Base-by-base conservation (phyloP, 78 protist species). In the Tieghemostelium lacteum region DNA sequence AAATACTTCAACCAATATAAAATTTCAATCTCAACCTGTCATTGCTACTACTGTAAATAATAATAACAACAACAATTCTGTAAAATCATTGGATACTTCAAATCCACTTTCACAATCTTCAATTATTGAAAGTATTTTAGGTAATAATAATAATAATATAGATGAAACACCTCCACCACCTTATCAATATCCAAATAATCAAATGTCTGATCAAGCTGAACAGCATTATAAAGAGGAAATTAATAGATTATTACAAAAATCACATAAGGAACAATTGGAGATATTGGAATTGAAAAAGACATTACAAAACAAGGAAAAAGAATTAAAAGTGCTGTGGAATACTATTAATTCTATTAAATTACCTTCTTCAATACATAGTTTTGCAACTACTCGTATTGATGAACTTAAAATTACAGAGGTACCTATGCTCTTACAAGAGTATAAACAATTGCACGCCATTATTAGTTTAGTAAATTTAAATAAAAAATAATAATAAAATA, bases 401-500 rank as follows among this genome's bases (percentile, higher is more conserved):
- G 58, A 62, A 17, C 36, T 76, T 22, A 76, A 64, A 52, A 28
- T 63, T 14, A 49, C 74, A 24, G 74, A 76, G 2, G 58, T 76
- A 7, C 74, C 87, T 12, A 33, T 24, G 40, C 24, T 76, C n/a
- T 28, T 76, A 26, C 45, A 42, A 14, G 73, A 76, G 64, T 76
- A 76, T 65, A 76, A 76, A 76, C 39, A 42, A 45, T 57, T 76
- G n/a, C n/a, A n/a, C n/a, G n/a, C n/a, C n/a, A n/a, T n/a, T n/a
- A n/a, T n/a, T n/a, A n/a, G n/a, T n/a, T n/a, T n/a, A n/a, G n/a
- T n/a, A n/a, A n/a, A n/a, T n/a, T n/a, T n/a, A n/a, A n/a, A n/a
- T n/a, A n/a, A n/a, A n/a, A n/a, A n/a, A n/a, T n/a, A n/a, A n/a
- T n/a, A n/a, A n/a, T n/a, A n/a, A n/a, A n/a, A n/a, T n/a, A n/a